Percentiles rank a stretch among this genome's conserved stretches.
phyloP scores from a whole-genome alignment of 352 stramenopile species.

The Pythium vanterpoolii region DNA sequence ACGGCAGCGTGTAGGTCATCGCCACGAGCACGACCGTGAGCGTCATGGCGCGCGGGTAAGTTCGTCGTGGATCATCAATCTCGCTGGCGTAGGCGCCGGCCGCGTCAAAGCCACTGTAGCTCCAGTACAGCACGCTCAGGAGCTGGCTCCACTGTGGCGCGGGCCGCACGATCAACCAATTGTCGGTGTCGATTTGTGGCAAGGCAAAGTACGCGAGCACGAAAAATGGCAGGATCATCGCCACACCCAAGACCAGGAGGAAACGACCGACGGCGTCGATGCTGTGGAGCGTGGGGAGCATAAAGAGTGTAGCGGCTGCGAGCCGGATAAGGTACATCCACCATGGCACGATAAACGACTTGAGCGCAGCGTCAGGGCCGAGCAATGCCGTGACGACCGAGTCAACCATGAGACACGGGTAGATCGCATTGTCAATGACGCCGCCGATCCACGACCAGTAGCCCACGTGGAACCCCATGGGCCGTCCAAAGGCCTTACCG shows the following conservation, averaged over 20 bases:
- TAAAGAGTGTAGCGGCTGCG: conserved; percentile 50
- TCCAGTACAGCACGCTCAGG: conserved; percentile 96
- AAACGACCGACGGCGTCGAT: conserved; percentile 89
- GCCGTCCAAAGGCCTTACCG: conserved; percentile 58
- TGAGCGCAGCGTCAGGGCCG: conserved; percentile 22
- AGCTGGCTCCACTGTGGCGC: conserved; percentile 84
- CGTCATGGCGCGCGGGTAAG: conserved; percentile 56
- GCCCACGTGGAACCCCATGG: conserved; percentile 80
- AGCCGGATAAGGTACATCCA: conserved; percentile 50
- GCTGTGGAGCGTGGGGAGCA: conserved; percentile 65
- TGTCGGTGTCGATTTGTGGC: conserved; percentile 48
- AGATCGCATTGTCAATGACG: conserved; percentile 83
- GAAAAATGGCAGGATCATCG: conserved; percentile 91
- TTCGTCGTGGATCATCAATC: conserved; percentile 79
- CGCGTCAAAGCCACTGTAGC: conserved; percentile 95
- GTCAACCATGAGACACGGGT: conserved; percentile 74
- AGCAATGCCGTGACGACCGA: conserved; percentile 49
- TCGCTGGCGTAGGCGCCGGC: conserved; percentile 91
- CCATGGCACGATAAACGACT: conserved; percentile 36
- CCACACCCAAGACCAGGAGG: conserved; percentile 77
- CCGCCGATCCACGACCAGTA: conserved; percentile 82
- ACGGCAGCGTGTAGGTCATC: conserved; percentile 88
- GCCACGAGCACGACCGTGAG: conserved; percentile 78
- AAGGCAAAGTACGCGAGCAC: conserved; percentile 70
- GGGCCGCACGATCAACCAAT: conserved; percentile 68